Percentiles rank a stretch among this genome's conserved stretches.
These are phyloP conservation scores for Bothriochloa decipiens DNA, from an alignment of 176 grass and related monocot genomes.

Conservation along the genomic window DNA sequence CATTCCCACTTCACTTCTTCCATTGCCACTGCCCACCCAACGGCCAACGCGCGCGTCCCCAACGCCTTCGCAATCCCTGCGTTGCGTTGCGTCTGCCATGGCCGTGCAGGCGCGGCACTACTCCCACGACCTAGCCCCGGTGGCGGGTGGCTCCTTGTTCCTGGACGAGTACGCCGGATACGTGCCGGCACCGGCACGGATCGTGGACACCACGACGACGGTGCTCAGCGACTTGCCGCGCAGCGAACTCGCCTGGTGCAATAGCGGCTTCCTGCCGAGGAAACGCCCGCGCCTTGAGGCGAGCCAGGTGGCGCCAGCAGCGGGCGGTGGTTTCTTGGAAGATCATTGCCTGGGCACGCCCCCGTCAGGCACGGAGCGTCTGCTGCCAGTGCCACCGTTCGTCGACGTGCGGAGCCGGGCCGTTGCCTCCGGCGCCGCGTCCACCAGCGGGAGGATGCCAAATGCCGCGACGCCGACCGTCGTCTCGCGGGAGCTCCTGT, in stretches of 20 bases:
- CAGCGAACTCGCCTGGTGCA: constrained; percentile 20
- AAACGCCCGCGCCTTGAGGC: constrained; percentile 37
- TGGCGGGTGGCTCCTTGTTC: background rate
- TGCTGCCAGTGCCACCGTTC: background rate
- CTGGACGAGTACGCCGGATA: background rate
- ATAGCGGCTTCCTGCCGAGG: constrained; percentile 16
- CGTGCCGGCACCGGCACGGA: background rate
- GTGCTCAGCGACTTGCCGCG: constrained; percentile 20
- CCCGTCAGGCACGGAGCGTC: background rate
- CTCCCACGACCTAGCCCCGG: background rate
- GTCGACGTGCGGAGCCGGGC: background rate
- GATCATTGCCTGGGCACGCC: background rate
- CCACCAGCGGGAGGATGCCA: constrained; percentile 43
- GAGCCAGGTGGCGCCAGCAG: background rate
- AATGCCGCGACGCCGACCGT: background rate
- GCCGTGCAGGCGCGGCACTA: background rate
- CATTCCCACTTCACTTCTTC: no score
- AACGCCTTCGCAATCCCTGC: no score
- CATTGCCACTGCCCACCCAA: no score
- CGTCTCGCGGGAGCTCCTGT: background rate
- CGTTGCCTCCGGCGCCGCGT: constrained; percentile 15
- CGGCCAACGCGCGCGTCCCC: no score
- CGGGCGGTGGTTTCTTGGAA: background rate
- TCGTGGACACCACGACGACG: background rate
- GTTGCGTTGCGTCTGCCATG: background rate